Evolutionary conservation across 371 early-diverging fungal species (phyloP).

Genomic region (Gilbertella persicaria): DNA sequence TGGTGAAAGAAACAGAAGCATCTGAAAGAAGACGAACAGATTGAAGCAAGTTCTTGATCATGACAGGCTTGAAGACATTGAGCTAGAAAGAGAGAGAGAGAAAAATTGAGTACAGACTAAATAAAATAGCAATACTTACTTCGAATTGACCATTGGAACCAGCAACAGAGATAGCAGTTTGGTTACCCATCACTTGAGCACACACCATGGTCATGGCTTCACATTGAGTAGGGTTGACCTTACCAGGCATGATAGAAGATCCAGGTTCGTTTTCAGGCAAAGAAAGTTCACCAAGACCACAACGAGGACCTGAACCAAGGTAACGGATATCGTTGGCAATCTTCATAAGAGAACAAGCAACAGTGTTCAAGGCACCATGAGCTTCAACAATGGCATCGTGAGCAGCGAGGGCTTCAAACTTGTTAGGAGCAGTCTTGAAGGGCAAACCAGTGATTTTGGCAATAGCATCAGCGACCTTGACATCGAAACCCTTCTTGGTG

Average conservation of each 20-base stretch:
- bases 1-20: constrained; percentile 75
- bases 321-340: constrained; percentile 91
- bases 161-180: constrained; percentile 78
- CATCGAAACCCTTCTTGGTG: constrained; percentile 78
- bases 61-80: constrained; percentile 92
- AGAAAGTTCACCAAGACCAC: constrained; percentile 85
- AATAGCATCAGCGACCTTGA: constrained; percentile 73
- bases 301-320: constrained; percentile 89
- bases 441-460: constrained; percentile 69
- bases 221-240: constrained; percentile 93
- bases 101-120: too few relatives aligned
- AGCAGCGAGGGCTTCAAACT: constrained; percentile 91
- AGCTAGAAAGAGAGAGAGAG: constrained; percentile 52
- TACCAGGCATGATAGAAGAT: constrained; percentile 92
- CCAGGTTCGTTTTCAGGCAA: constrained; percentile 94
- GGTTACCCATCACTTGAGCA: constrained; percentile 89
- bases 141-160: constrained; percentile 92
- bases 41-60: constrained; percentile 87
- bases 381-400: constrained; percentile 91
- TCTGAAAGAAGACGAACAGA: constrained; percentile 79
- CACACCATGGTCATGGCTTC: constrained; percentile 95
- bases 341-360: constrained; percentile 88
- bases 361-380: constrained; percentile 81
- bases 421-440: constrained; percentile 88
- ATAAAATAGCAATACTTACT: too few relatives aligned